Conservation (phyloP, 768 basidiomycete species). For the Leccinum boreale region DNA sequence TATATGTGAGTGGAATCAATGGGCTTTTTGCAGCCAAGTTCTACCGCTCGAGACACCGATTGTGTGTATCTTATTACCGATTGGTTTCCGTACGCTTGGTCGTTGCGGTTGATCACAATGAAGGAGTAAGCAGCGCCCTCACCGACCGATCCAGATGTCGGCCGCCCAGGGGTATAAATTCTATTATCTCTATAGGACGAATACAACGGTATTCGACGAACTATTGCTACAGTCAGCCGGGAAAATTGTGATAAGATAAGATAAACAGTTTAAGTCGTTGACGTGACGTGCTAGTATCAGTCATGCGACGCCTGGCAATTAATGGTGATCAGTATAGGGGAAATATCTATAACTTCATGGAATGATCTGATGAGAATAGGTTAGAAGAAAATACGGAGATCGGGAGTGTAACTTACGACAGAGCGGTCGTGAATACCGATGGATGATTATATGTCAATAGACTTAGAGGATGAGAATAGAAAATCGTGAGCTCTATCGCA, state of each 20-base stretch:
- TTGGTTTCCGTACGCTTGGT: neutral
- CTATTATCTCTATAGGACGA: neutral
- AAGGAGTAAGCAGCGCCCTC: neutral
- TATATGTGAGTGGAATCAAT: neutral
- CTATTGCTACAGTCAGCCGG: constrained; percentile 22
- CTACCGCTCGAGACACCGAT: neutral
- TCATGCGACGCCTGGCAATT: neutral
- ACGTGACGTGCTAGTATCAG: neutral
- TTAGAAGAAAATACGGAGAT: neutral
- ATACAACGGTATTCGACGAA: constrained; percentile 1
- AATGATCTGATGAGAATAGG: neutral
- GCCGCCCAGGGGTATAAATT: neutral
- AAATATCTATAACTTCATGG: neutral
- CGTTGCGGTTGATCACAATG: neutral
- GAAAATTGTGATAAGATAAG: neutral
- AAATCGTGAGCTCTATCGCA: neutral
- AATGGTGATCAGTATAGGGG: neutral
- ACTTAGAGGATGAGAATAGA: neutral
- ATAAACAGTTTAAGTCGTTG: neutral
- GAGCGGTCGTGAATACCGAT: neutral
- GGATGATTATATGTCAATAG: neutral
- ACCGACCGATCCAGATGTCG: neutral
- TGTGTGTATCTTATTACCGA: neutral
- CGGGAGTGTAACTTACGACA: constrained; percentile 2
- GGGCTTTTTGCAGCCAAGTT: too few relatives aligned